A percentile compares a stretch with the other conserved stretches of the same genome.
Evolutionary conservation across 2,329 filamentous ascomycete genomes (phyloP).

Genomic region (Alternaria gaisen): DNA sequence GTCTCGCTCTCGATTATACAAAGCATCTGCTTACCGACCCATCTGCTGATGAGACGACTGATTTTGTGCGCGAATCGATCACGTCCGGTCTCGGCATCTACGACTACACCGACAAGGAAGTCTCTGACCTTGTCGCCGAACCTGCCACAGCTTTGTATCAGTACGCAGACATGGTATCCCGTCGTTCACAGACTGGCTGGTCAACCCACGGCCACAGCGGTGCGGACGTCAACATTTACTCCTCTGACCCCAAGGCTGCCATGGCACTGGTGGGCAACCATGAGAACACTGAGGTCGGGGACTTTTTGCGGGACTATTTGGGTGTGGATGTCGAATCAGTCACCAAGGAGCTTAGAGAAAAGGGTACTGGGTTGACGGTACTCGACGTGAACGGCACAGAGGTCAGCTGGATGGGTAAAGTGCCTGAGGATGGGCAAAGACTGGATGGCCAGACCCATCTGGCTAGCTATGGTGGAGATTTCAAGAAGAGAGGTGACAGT

Average conservation of each 20-base stretch:
- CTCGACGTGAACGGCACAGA: constrained; percentile 36
- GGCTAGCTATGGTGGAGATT: constrained; percentile 48
- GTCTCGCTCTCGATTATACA: constrained; percentile 70
- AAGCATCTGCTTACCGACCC: constrained; percentile 61
- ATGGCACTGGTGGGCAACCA: constrained; percentile 80
- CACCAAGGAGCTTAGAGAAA: constrained; percentile 75
- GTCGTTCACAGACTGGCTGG: constrained; percentile 91
- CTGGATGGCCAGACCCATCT: constrained; percentile 59
- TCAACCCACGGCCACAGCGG: constrained; percentile 87
- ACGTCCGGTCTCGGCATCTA: constrained; percentile 76
- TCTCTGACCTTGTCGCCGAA: constrained; percentile 69
- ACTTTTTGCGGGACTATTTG: constrained; percentile 81
- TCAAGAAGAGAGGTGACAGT: constrained; percentile 45
- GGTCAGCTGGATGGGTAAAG: constrained; percentile 55
- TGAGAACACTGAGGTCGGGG: constrained; percentile 92
- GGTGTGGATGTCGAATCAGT: constrained; percentile 80
- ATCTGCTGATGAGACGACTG: constrained; percentile 43
- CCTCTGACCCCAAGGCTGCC: constrained; percentile 71
- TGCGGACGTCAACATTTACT: constrained; percentile 97
- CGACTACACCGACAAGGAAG: constrained; percentile 75
- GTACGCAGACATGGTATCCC: constrained; percentile 86
- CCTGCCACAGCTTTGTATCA: constrained; percentile 66
- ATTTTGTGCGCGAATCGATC: constrained; percentile 76
- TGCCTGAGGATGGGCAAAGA: constrained; percentile 53
- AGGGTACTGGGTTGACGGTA: constrained; percentile 52